Conservation (phyloP, 768 basidiomycete species). For the Termitomyces sp. region DNA sequence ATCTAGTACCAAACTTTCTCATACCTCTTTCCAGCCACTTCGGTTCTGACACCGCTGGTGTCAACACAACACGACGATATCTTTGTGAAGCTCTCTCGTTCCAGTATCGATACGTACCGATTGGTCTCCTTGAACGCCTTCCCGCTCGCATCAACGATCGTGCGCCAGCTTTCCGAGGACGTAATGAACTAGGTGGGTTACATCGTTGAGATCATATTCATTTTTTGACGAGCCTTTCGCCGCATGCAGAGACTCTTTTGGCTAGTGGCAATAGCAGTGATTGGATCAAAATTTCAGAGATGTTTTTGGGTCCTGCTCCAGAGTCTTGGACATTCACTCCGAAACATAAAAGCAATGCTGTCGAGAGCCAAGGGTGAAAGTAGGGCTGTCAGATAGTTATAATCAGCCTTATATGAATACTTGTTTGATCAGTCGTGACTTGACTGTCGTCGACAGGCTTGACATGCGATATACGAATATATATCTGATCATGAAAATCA, state of each 20-base stretch:
- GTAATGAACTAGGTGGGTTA: constrained; percentile 79
- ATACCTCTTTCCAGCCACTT: constrained; percentile 49
- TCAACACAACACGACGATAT: constrained; percentile 89
- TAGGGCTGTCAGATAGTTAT: neutral
- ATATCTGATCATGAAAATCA: neutral
- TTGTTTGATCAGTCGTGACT: neutral
- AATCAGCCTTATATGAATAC: neutral
- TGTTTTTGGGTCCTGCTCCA: constrained; percentile 88
- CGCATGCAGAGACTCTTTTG: constrained; percentile 68
- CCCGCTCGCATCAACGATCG: constrained; percentile 87
- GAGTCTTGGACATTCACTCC: constrained; percentile 83
- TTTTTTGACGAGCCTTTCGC: neutral
- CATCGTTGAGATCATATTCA: neutral
- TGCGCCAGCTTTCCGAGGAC: constrained; percentile 79
- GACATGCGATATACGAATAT: neutral
- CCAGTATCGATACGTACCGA: constrained; percentile 93
- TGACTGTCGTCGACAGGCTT: neutral
- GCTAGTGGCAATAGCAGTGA: constrained; percentile 74
- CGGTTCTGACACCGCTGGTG: constrained; percentile 81
- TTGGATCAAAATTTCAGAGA: constrained; percentile 92
- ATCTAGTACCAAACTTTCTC: neutral
- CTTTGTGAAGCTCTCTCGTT: constrained; percentile 94
- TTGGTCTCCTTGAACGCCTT: constrained; percentile 81
- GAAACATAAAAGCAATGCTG: constrained; percentile 92
- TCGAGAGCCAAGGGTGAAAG: constrained; percentile 44